Evolutionary conservation across 352 stramenopile species (phyloP), one percentile per base, ranked within the genome.

Genomic region (Globisporangium carolinianum): DNA sequence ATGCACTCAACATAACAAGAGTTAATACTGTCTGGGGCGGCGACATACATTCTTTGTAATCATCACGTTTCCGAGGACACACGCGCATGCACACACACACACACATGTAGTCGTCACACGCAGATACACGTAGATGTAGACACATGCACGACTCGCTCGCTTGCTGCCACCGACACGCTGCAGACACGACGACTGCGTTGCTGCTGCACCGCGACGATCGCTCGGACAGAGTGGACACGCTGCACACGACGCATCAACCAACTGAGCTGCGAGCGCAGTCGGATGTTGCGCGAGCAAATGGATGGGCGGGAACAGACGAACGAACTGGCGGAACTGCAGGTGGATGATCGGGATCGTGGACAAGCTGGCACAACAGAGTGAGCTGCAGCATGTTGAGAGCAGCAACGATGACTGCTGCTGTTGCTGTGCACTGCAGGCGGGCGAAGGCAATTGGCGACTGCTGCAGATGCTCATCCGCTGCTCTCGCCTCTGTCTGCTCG

Each of bases 1-100:
- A 91, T 83, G 83, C 78, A 78, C 83, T 93, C 83, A 85, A 91
- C 83, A 87, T 65, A 73, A 89, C 77, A 69, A 62, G 38, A 68
- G 73, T 83, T 73, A 62, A 77, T 89, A 88, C 83, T 91, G 83
- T 66, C 80, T 93, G 83, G 83, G 83, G 83, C 83, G 83, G 83
- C 83, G 83, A 93, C 83, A 93, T 90, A 86, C 79, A 86, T 78
- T 66, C 68, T 81, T 72, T 15, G 4, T 11, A 7, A 17, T 12
- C 4, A 17, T 55, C 35, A 15, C 10, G 0, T 37, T 91, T 76
- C 53, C 38, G 66, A 54, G 61, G 58, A 58, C 35, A 63, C 36
- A 62, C 36, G 52, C 51, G 57, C 46, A 12, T 10, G 18, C 5
- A 32, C 1, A 32, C 24, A 3, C 24, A 72, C 50, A 47, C 8